Evolutionary conservation across 2,329 filamentous ascomycete genomes (phyloP).

Genomic region (Pyrenophora teres): DNA sequence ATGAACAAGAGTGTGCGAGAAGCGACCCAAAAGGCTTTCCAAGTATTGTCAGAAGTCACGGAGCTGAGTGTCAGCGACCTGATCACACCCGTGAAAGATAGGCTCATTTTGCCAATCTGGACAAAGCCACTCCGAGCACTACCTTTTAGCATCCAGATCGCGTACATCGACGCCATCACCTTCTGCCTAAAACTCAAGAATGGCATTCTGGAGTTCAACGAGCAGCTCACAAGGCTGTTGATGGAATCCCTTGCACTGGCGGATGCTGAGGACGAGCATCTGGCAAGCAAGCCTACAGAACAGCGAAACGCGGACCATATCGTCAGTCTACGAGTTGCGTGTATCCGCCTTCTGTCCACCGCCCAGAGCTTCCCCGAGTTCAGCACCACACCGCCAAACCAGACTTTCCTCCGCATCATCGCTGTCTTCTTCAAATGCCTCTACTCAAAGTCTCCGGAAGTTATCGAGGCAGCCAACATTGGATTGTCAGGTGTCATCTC

Average conservation of each 20-base stretch:
- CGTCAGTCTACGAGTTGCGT: conserved; percentile 86
- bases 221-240: conserved; percentile 84
- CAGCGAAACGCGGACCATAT: conserved; percentile 96
- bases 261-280: conserved; percentile 89
- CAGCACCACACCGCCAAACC: conserved; percentile 72
- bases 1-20: conserved; percentile 95
- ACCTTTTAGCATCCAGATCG: conserved; percentile 94
- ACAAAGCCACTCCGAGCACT: conserved; percentile 91
- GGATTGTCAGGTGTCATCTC: conserved; percentile 86
- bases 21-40: conserved; percentile 79
- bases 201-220: conserved; percentile 89
- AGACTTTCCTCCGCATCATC: conserved; percentile 70
- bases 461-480: conserved; percentile 90
- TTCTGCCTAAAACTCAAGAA: conserved; percentile 90
- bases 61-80: conserved; percentile 83
- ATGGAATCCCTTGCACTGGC: conserved; percentile 93
- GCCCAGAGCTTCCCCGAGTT: conserved; percentile 95
- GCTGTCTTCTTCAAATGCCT: conserved; percentile 97
- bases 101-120: conserved; percentile 88
- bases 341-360: conserved; percentile 88
- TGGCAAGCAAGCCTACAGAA: conserved; percentile 84
- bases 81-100: conserved; percentile 85
- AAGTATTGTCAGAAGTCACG: conserved; percentile 78
- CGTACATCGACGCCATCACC: conserved; percentile 96
- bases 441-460: conserved; percentile 89